These are phyloP conservation scores for Monosporascus sp. DNA, from an alignment of 2,329 filamentous ascomycete genomes.

Conservation along the genomic window DNA sequence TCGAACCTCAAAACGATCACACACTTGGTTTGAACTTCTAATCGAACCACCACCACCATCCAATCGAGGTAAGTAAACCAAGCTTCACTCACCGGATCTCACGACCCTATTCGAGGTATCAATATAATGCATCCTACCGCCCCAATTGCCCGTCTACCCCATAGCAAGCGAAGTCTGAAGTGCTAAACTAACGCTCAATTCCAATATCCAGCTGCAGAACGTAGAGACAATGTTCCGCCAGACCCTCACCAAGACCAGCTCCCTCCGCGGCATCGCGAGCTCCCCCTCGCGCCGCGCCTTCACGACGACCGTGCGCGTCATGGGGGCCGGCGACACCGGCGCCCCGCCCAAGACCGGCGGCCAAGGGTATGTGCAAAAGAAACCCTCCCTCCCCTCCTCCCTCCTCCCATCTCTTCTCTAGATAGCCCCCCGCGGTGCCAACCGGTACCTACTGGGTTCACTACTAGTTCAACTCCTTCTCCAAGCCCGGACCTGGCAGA, in stretches of 20 bases:
- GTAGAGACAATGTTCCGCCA: constrained; percentile 60
- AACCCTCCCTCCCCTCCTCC: background rate
- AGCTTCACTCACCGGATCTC: too few species aligned
- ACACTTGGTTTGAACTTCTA: background rate
- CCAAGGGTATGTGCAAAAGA: constrained; percentile 39
- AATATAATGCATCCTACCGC: constrained; percentile 3
- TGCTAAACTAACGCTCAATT: constrained; percentile 7
- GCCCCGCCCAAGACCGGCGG: constrained; percentile 49
- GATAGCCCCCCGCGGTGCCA: too few species aligned
- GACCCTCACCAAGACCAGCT: constrained; percentile 49
- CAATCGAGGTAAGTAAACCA: background rate
- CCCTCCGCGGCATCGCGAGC: constrained; percentile 48
- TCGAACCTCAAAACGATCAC: background rate
- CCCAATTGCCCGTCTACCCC: too few species aligned
- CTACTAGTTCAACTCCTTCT: too few species aligned
- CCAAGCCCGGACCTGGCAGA: too few species aligned
- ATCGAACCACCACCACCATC: background rate
- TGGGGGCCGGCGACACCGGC: constrained; percentile 67
- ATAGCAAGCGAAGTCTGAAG: too few species aligned
- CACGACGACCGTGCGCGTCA: constrained; percentile 55
- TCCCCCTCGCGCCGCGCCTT: constrained; percentile 50
- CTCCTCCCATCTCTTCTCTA: background rate
- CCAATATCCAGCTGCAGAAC: constrained; percentile 8
- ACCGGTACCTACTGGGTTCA: too few species aligned
- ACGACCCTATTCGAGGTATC: too few species aligned